These are phyloP conservation scores for Circinella umbellata DNA, from an alignment of 371 early-diverging fungal genomes.

Conservation along the genomic window DNA sequence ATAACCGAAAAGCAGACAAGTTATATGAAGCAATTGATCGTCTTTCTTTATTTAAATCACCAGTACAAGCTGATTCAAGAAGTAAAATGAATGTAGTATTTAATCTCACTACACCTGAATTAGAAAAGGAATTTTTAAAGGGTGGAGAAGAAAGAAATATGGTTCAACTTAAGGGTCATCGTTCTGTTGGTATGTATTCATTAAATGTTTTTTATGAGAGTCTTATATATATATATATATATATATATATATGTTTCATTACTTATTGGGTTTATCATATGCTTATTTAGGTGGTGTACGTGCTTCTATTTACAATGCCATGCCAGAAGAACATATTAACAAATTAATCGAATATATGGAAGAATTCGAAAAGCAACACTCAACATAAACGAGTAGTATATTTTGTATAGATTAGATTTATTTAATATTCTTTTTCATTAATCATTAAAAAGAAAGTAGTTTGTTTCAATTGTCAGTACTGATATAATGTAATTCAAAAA, in stretches of 20 bases:
- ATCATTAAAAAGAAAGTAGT: too few relatives aligned
- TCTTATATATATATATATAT: too few relatives aligned
- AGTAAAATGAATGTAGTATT: constrained; percentile 95
- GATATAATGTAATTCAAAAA: too few relatives aligned
- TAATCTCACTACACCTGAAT: constrained; percentile 67
- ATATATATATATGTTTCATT: too few relatives aligned
- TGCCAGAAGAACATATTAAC: constrained; percentile 83
- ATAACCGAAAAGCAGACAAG: constrained; percentile 66
- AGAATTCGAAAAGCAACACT: constrained; percentile 69
- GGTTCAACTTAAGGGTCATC: constrained; percentile 94
- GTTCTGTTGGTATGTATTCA: constrained; percentile 61
- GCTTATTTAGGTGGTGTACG: constrained; percentile 82
- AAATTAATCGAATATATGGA: constrained; percentile 77
- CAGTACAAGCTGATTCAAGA: constrained; percentile 68
- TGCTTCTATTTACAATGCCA: constrained; percentile 93
- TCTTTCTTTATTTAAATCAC: constrained; percentile 68
- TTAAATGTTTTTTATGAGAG: too few relatives aligned
- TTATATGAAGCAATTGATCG: constrained; percentile 78
- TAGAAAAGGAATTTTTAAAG: constrained; percentile 82
- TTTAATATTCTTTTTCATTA: too few relatives aligned
- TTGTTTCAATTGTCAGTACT: too few relatives aligned
- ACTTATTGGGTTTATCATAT: neutral
- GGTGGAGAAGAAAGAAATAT: constrained; percentile 80
- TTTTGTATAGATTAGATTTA: too few relatives aligned
- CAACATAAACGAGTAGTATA: neutral